Evolutionary conservation across 768 basidiomycete species (phyloP), one percentile per base, ranked within the genome.

Genomic region (Lepiota subincarnata): DNA sequence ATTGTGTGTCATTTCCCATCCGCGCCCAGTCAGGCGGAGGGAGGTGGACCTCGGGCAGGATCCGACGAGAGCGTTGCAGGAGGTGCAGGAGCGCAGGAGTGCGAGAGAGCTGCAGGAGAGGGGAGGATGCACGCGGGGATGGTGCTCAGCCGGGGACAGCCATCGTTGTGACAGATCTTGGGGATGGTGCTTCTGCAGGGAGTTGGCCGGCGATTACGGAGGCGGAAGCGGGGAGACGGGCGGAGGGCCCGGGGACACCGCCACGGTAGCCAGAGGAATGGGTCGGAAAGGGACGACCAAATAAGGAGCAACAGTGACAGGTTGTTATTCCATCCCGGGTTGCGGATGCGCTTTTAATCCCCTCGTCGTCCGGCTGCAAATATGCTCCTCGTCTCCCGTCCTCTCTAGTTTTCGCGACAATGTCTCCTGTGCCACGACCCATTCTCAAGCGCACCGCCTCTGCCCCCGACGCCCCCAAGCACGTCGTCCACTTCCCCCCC

Each of bases 361-460:
- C 45, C 45, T 47, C 14, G 31, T 47, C 31, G n/a, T 24, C 10
- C 45, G 31, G 35, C 31, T 47, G 45, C 45, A n/a, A 47, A 26
- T 24, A 45, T 38, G 47, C 41, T 56, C 34, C 24, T 28, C 40
- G 47, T 22, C 47, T 31, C 31, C 50, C 35, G 44, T 13, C 43
- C 35, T 55, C 34, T 53, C 40, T 14, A n/a, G n/a, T n/a, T n/a
- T n/a, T n/a, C n/a, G n/a, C 45, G 42, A 39, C 55, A 19, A 73
- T 73, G 67, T 64, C 37, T 7, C 26, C 31, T 11, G 4, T 70
- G 40, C 80, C 79, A 39, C 75, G 79, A 56, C 81, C 83, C 51
- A 84, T 84, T 56, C 76, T 84, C 69, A 86, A 86, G 64, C 78
- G 74, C 35, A 57, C 70, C 2, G 60, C 69, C 40, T 40, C 56